Conservation (phyloP, 352 stramenopile genomes). For the Phytophthora sojae region DNA sequence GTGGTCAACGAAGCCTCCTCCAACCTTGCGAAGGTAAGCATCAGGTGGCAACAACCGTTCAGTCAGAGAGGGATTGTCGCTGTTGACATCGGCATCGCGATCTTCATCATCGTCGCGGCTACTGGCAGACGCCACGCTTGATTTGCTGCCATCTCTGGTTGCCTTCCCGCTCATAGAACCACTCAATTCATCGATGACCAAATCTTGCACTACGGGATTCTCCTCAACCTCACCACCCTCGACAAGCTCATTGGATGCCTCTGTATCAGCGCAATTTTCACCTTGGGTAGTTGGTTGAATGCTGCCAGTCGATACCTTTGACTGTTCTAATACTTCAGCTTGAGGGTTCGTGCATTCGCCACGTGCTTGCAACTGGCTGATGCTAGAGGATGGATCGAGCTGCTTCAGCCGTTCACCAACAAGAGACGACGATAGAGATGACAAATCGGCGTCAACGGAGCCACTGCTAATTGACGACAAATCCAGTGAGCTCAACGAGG, state of each 20-base stretch:
- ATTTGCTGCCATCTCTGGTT: neutral
- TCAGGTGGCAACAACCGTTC: constrained; percentile 56
- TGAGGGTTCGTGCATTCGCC: constrained; percentile 2
- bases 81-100: constrained; percentile 15
- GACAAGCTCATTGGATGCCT: neutral
- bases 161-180: constrained; percentile 12
- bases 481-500: constrained; percentile 59
- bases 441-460: constrained; percentile 57
- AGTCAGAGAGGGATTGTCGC: constrained; percentile 12
- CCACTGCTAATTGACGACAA: constrained; percentile 71
- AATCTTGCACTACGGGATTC: constrained; percentile 7
- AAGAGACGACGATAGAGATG: constrained; percentile 71
- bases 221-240: constrained; percentile 1
- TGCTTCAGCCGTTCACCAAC: constrained; percentile 32
- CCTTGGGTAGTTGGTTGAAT: neutral
- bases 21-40: constrained; percentile 54
- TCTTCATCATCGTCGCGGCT: constrained; percentile 25
- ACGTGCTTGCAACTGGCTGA: neutral
- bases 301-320: neutral
- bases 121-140: neutral
- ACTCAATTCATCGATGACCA: constrained; percentile 31
- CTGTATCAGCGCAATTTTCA: neutral
- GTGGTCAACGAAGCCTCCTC: constrained; percentile 52
- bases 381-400: constrained; percentile 1
- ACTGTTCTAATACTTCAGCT: constrained; percentile 13